Evolutionary conservation across 2,329 filamentous ascomycete genomes (phyloP).

Genomic region (Alternaria incomplexa): DNA sequence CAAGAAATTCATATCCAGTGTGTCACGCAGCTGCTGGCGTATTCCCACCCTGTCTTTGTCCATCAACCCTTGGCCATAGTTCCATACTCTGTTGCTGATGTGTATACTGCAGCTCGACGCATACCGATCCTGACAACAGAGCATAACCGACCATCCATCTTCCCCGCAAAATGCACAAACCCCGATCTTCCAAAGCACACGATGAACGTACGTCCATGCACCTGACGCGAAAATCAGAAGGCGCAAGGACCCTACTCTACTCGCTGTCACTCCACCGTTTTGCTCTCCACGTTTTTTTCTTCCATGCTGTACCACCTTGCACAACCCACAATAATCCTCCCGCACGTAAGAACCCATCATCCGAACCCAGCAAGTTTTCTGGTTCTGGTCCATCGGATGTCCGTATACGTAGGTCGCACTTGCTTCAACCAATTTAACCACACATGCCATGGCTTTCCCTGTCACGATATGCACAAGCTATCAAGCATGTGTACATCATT

Average conservation of each 20-base stretch:
- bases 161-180: slow-evolving; percentile 13
- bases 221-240: background rate
- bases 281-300: background rate
- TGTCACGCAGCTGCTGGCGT: slow-evolving; percentile 1
- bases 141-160: background rate
- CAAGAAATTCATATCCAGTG: slow-evolving; percentile 9
- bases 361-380: slow-evolving; percentile 1
- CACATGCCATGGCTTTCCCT: background rate
- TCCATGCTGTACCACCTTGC: background rate
- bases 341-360: background rate
- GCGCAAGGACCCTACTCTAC: background rate
- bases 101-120: slow-evolving; percentile 5
- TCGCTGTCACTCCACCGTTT: background rate
- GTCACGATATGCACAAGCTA: background rate
- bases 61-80: background rate
- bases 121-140: slow-evolving; percentile 7
- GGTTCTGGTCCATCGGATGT: background rate
- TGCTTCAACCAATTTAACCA: background rate
- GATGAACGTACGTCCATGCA: slow-evolving; percentile 2
- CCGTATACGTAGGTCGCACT: background rate
- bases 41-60: background rate
- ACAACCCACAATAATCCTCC: background rate
- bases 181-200: background rate
- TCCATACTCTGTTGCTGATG: background rate
- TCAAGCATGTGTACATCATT: background rate